phyloP scores from a whole-genome alignment of 2,329 filamentous ascomycete genomes.

The Claviceps quebecensis region DNA sequence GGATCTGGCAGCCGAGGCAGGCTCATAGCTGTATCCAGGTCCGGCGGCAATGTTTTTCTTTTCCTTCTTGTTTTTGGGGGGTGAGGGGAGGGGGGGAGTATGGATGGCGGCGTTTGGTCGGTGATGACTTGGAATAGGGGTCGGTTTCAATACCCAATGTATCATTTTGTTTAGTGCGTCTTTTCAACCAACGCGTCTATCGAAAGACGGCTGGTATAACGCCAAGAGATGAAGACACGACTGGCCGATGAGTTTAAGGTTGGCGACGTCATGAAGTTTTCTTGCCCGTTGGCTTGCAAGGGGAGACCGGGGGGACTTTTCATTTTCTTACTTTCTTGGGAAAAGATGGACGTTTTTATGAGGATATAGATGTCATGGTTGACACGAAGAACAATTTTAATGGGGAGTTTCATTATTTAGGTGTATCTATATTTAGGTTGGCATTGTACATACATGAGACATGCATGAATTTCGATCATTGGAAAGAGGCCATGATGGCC shows the following conservation, averaged over 20 bases:
- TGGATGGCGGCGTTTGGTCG: slow-evolving; percentile 6
- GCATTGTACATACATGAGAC: neutral
- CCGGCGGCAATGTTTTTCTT: neutral
- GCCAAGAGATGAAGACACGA: slow-evolving; percentile 20
- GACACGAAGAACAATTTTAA: neutral
- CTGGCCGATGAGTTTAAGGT: slow-evolving; percentile 1
- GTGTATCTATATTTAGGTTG: neutral
- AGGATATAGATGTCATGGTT: neutral
- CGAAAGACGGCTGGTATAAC: slow-evolving; percentile 15
- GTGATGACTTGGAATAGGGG: slow-evolving; percentile 4
- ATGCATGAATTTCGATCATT: neutral
- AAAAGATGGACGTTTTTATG: slow-evolving; percentile 3
- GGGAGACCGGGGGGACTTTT: neutral
- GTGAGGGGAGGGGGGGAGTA: slow-evolving; percentile 3
- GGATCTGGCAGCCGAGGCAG: slow-evolving; percentile 13
- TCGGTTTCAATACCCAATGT: slow-evolving; percentile 6
- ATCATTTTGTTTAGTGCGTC: slow-evolving; percentile 2
- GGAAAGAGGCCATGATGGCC: no score
- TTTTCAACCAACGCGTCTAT: slow-evolving; percentile 6
- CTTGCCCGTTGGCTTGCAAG: neutral
- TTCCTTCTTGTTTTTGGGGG: neutral
- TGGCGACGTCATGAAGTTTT: neutral
- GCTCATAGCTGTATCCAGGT: slow-evolving; percentile 2
- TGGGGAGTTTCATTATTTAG: neutral
- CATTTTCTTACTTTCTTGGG: neutral